Evolutionary conservation across 73 alveolate species (phyloP), one percentile per base, ranked within the genome.

Genomic region (Paramecium octaurelia): DNA sequence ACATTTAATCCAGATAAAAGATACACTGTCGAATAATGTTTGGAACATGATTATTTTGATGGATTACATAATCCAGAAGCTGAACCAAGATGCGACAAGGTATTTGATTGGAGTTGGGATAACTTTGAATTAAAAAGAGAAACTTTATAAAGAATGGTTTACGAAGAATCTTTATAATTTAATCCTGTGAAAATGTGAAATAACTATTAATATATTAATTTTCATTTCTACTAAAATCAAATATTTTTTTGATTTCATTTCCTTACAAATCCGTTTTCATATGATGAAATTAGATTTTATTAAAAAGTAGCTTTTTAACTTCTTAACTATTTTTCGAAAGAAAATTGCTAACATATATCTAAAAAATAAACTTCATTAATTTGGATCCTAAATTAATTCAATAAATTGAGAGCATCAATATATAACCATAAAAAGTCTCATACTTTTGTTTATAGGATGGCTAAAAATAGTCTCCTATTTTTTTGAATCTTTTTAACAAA

Each of bases 71-170:
- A 88, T 83, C 97, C 96, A 58, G 97, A 95, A 27, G 97, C 97
- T 16, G 99, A 96, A 87, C 99, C 99, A 8, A 89, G 92, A 85
- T 58, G 94, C 23, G 96, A 93, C 14, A 94, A 92, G 54, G 97
- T 95, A n/a, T 96, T 96, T 92, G 99, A 96, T 77, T 96, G 99
- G 99, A 85, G 96, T 27, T 96, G 97, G 97, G 99, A 96, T 93
- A 95, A 96, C 60, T 96, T 96, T 86, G 97, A 95, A 48, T 97
- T 97, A 24, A 96, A 97, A 20, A 96, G 95, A 92, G 99, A 96
- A 34, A 90, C 94, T 8, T 89, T 96, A 38, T 93, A 96, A 90
- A 84, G 88, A 84, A 95, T 96, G 98, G 97, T 96, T 54, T 96
- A 93, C 73, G 96, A 96, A 43, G 97, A 95, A 90, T 58, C 97